Percentiles rank a stretch among this genome's conserved stretches.
These are phyloP conservation scores for Sideroxylon spinosum DNA, from an alignment of 179 eudicot species.

Conservation along the genomic window DNA sequence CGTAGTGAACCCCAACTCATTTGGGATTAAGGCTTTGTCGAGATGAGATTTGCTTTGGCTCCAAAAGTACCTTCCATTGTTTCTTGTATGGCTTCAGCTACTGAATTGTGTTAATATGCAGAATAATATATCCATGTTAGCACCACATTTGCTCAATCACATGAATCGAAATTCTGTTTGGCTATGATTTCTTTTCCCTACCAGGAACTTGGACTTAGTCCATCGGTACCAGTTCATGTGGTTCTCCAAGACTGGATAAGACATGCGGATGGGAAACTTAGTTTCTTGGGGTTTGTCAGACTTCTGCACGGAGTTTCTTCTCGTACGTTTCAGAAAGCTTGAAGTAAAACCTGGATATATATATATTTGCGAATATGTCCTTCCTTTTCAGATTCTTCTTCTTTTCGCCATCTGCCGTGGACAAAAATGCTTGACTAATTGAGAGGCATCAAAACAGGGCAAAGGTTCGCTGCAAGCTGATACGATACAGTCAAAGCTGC, in stretches of 20 bases:
- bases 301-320: slow-evolving; percentile 76
- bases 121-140: neutral
- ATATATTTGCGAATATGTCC: neutral
- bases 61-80: too few species aligned
- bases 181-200: neutral
- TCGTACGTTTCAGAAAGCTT: slow-evolving; percentile 69
- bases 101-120: neutral
- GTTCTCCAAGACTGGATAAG: slow-evolving; percentile 87
- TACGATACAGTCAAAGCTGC: neutral
- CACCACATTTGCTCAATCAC: neutral
- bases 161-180: neutral
- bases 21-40: too few species aligned
- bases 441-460: neutral
- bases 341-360: slow-evolving; percentile 15
- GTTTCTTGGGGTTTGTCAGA: slow-evolving; percentile 77
- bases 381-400: neutral
- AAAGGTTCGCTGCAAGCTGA: slow-evolving; percentile 1
- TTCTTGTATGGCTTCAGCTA: neutral
- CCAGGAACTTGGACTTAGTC: slow-evolving; percentile 84
- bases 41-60: too few species aligned
- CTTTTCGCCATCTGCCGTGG: neutral
- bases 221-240: slow-evolving; percentile 79
- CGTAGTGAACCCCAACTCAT: too few species aligned
- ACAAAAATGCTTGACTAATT: neutral
- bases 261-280: slow-evolving; percentile 80